A percentile compares a stretch with the other conserved stretches of the same genome.
Evolutionary conservation across 2,329 filamentous ascomycete genomes (phyloP).

Genomic region (Colletotrichum sp.): DNA sequence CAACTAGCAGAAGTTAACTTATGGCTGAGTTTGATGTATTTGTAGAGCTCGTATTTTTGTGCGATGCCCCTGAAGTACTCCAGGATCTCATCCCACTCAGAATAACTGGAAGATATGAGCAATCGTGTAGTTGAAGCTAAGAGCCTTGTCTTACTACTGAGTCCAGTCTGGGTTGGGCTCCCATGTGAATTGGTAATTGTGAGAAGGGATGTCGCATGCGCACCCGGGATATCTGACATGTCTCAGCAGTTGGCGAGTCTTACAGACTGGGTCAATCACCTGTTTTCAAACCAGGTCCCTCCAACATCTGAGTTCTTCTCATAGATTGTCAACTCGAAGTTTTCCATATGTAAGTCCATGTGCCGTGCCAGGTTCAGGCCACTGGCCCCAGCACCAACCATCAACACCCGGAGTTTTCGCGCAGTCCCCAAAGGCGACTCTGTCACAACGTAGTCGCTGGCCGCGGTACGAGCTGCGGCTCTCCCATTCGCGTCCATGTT

Average conservation of each 20-base stretch:
- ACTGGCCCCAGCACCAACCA: background rate
- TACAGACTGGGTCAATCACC: background rate
- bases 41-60: background rate
- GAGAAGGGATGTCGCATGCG: constrained; percentile 25
- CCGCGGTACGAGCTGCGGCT: background rate
- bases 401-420: background rate
- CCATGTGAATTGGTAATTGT: constrained; percentile 46
- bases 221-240: constrained; percentile 22
- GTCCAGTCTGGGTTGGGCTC: constrained; percentile 59
- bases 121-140: accelerated
- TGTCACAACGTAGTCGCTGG: background rate
- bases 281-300: constrained; percentile 28
- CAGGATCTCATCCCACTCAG: background rate
- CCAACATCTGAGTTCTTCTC: constrained; percentile 28
- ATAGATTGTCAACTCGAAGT: constrained; percentile 39
- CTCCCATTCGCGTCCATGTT: background rate
- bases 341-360: background rate
- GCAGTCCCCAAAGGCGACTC: background rate
- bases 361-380: background rate
- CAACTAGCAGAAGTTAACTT: background rate
- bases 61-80: background rate
- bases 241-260: background rate
- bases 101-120: background rate
- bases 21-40: background rate
- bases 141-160: background rate